Evolutionary conservation across 140 eudicot genomes (phyloP), one percentile per base, ranked within the genome.

Genomic region (Anethum foeniculum): DNA sequence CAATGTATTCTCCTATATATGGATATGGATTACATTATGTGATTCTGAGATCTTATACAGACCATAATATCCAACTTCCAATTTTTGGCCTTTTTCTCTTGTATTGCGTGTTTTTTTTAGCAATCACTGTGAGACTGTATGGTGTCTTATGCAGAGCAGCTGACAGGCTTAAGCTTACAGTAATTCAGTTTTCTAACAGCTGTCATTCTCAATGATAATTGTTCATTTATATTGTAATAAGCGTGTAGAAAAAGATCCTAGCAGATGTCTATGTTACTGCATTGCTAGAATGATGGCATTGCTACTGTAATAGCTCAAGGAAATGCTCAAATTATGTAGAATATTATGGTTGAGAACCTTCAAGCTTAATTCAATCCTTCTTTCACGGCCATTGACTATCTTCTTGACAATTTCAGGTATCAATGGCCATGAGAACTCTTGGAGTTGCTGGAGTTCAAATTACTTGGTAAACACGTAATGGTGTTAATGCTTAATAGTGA

Each of bases 391-490:
- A 21, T 46, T 36, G 18, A 51, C 47, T 76, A 28, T 49, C n/a
- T 30, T 18, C 36, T 76, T 79, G 64, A 43, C 58, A 48, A 69
- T 79, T 84, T 84, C 87, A 95, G 99, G 97, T 95, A 76, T 95
- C 99, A 68, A 95, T 95, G 99, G 99, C 97, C 85, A 85, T 41
- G 90, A 92, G 99, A 90, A 95, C 99, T 80, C 94, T 95, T 60
- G 99, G 99, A 48, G 85, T 86, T 54, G 52, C 90, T 78, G 99
- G 99, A 81, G 97, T 95, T 80, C 97, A 92, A 85, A 81, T 92
- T 83, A 86, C 91, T 64, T 95, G 99, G 99, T 95, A 67, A 67
- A 90, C 60, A 91, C 80, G 72, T 75, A 84, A 78, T 77, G 36
- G 19, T 62, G 56, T 62, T 84, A 25, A 27, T 80, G 38, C 60